These are phyloP conservation scores for Oryza glumipatula DNA, from an alignment of 176 grass and related monocot species.

Conservation along the genomic window DNA sequence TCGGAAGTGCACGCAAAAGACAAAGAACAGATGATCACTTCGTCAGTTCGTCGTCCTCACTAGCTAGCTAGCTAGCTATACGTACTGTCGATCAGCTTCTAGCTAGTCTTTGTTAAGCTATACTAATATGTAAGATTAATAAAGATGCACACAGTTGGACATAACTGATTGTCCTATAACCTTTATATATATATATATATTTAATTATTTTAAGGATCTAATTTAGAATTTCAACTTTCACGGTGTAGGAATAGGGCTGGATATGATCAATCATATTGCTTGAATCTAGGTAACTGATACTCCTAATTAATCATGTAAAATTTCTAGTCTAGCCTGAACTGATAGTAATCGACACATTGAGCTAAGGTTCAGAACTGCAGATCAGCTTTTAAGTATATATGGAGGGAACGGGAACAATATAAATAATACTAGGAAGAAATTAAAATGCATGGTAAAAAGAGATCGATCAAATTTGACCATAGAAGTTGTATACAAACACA, in stretches of 20 bases:
- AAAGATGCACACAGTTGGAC: not conserved
- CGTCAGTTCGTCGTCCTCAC: constrained; percentile 26
- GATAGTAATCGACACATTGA: not conserved
- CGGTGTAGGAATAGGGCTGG: not conserved
- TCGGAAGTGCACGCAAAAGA: constrained; percentile 26
- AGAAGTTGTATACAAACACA: not conserved
- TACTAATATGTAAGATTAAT: not conserved
- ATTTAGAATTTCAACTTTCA: not conserved
- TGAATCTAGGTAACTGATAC: not conserved
- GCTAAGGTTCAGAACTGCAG: not conserved
- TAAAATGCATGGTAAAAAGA: not conserved
- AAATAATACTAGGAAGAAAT: not conserved
- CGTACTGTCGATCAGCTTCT: constrained; percentile 23
- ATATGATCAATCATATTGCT: constrained; percentile 7
- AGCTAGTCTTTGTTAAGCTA: constrained; percentile 23
- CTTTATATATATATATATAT: too few relatives aligned
- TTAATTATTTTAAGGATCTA: not conserved
- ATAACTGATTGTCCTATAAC: not conserved
- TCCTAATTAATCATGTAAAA: not conserved
- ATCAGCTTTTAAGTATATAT: not conserved
- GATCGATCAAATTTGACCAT: not conserved
- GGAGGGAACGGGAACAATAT: not conserved
- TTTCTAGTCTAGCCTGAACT: not conserved
- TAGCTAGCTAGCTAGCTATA: not conserved
- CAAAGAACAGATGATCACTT: constrained; percentile 36